phyloP scores from a whole-genome alignment of 139 green algal genomes.

The Axilococcus clingmanii region DNA sequence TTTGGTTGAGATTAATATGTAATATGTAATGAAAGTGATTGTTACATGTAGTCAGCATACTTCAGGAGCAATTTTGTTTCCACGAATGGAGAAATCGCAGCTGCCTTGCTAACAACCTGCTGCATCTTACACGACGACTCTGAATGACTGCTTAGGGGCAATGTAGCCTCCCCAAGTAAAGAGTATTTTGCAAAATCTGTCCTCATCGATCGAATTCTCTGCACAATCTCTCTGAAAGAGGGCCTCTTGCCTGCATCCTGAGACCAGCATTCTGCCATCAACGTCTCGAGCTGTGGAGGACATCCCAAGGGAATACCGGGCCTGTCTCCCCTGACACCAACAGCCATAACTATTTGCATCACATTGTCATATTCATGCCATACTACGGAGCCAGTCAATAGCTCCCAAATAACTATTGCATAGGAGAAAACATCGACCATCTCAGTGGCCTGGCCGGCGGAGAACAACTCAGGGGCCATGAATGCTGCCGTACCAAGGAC shows the following conservation, averaged over 20 bases:
- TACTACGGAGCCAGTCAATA: conserved; percentile 14
- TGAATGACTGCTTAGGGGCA: too few relatives aligned
- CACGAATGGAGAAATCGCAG: neutral
- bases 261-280: conserved; percentile 28
- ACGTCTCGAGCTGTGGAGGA: conserved; percentile 5
- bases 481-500: conserved; percentile 17
- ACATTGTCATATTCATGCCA: conserved; percentile 24
- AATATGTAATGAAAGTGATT: neutral
- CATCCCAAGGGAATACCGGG: conserved; percentile 10
- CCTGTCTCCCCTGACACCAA: conserved; percentile 13
- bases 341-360: conserved; percentile 30
- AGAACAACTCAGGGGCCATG: conserved; percentile 22
- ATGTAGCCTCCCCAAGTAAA: too few relatives aligned
- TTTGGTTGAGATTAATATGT: conserved; percentile 18
- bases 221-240: conserved; percentile 11
- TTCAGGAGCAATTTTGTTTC: neutral
- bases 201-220: conserved; percentile 2
- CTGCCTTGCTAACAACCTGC: neutral
- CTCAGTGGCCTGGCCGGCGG: neutral
- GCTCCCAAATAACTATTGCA: conserved; percentile 9
- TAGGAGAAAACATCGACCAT: conserved; percentile 14
- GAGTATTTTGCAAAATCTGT: too few relatives aligned
- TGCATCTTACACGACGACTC: neutral
- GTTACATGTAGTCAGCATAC: conserved; percentile 1
- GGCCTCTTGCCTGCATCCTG: conserved; percentile 12